Conservation (phyloP, 192 early-diverging fungal species). For the Backusella morwellensis region DNA sequence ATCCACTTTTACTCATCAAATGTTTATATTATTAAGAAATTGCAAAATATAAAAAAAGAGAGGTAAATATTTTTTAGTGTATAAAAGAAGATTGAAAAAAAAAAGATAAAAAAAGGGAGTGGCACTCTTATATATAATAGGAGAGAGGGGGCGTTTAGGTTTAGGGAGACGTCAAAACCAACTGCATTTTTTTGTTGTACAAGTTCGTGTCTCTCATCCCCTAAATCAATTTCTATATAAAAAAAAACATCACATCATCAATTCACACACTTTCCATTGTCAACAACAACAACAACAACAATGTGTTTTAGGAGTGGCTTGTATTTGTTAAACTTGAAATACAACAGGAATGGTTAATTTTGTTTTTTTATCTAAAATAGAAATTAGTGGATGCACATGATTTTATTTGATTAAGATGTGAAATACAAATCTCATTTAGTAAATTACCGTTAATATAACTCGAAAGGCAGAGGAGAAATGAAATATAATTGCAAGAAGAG, state of each 20-base stretch:
- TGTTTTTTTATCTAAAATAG: constrained; percentile 1
- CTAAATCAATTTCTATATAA: background rate
- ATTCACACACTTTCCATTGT: background rate
- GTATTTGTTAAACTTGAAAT: background rate
- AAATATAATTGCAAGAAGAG: background rate
- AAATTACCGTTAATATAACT: background rate
- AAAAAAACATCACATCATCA: background rate
- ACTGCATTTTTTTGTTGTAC: background rate
- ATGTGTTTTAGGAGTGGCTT: background rate
- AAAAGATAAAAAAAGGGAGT: background rate
- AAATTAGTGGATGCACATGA: background rate
- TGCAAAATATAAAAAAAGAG: background rate
- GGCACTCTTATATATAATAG: background rate
- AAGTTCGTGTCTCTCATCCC: background rate
- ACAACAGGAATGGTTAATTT: background rate
- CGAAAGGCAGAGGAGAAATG: background rate
- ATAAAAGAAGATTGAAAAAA: constrained; percentile 2
- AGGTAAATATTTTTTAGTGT: background rate
- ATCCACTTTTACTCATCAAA: background rate
- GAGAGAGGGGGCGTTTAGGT: background rate
- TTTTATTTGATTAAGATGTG: background rate
- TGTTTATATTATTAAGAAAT: background rate
- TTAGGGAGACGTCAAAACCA: constrained; percentile 1
- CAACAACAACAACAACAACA: background rate
- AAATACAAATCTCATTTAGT: background rate